Evolutionary conservation across 352 stramenopile species (phyloP).

Genomic region (Phytopythium helicoides): DNA sequence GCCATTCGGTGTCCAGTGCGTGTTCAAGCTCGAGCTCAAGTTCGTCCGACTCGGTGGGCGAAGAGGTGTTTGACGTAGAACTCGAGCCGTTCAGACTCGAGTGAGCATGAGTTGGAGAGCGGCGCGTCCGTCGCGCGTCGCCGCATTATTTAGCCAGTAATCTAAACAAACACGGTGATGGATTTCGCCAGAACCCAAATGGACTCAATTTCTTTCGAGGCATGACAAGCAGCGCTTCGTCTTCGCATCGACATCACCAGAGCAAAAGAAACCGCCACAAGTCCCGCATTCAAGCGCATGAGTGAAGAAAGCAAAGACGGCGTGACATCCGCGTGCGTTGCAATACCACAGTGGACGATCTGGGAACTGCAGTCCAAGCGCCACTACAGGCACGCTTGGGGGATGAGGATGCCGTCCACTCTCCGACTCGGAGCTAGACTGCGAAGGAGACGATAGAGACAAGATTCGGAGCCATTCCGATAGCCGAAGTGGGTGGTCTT

Average conservation of each 20-base stretch:
- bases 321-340: slow-evolving; percentile 55
- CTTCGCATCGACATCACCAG: slow-evolving; percentile 38
- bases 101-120: neutral
- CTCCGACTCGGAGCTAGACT: slow-evolving; percentile 7
- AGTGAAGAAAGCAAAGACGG: slow-evolving; percentile 66
- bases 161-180: neutral
- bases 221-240: slow-evolving; percentile 35
- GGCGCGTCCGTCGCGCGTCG: neutral
- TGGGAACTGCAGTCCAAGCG: slow-evolving; percentile 41
- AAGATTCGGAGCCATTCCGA: slow-evolving; percentile 3
- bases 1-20: neutral
- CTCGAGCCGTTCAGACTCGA: slow-evolving; percentile 1
- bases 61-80: slow-evolving; percentile 6
- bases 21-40: neutral
- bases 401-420: slow-evolving; percentile 3
- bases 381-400: slow-evolving; percentile 4
- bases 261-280: slow-evolving; percentile 62
- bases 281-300: slow-evolving; percentile 42
- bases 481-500: neutral
- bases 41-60: neutral
- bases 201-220: neutral
- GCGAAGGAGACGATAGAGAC: neutral
- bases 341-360: slow-evolving; percentile 73
- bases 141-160: slow-evolving; percentile 9
- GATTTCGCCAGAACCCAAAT: neutral